Conservation (phyloP, 768 basidiomycete genomes). For the Leccinum longicurvipes region DNA sequence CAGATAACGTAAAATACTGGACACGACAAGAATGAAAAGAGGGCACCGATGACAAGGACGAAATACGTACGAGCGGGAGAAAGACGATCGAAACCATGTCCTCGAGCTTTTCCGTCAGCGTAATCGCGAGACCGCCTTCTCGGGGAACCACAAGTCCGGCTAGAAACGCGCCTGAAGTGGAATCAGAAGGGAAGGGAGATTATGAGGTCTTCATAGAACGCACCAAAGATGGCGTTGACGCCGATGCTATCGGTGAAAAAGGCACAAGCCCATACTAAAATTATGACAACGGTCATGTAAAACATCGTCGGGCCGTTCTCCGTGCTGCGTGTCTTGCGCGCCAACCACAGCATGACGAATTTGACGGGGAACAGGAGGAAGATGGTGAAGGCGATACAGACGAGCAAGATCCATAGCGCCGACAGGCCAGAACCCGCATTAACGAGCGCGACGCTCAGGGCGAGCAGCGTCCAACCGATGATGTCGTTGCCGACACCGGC, state of each 20-base stretch:
- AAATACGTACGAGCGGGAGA: conserved; percentile 62
- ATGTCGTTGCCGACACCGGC: conserved; percentile 91
- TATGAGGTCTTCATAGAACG: neutral
- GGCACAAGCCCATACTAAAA: conserved; percentile 79
- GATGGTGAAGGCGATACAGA: conserved; percentile 76
- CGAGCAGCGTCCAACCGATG: conserved; percentile 84
- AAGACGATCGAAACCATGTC: conserved; percentile 91
- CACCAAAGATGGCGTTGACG: conserved; percentile 87
- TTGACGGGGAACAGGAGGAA: conserved; percentile 70
- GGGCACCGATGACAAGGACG: neutral
- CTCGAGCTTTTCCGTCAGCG: conserved; percentile 93
- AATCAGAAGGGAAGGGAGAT: neutral
- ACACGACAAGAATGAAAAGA: neutral
- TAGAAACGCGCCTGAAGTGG: conserved; percentile 66
- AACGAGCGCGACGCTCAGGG: conserved; percentile 88
- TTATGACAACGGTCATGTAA: conserved; percentile 83
- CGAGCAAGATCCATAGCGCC: conserved; percentile 81
- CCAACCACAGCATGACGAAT: conserved; percentile 64
- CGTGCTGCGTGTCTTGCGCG: conserved; percentile 70
- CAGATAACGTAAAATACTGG: conserved; percentile 91
- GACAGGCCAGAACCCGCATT: conserved; percentile 81
- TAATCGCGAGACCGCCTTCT: conserved; percentile 81
- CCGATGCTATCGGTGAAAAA: conserved; percentile 95
- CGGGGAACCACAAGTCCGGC: conserved; percentile 81
- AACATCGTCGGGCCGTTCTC: conserved; percentile 82